A percentile compares a stretch with the other conserved stretches of the same genome.
Evolutionary conservation across 2,329 filamentous ascomycete species (phyloP).

Genomic region (Colletotrichum sp.): DNA sequence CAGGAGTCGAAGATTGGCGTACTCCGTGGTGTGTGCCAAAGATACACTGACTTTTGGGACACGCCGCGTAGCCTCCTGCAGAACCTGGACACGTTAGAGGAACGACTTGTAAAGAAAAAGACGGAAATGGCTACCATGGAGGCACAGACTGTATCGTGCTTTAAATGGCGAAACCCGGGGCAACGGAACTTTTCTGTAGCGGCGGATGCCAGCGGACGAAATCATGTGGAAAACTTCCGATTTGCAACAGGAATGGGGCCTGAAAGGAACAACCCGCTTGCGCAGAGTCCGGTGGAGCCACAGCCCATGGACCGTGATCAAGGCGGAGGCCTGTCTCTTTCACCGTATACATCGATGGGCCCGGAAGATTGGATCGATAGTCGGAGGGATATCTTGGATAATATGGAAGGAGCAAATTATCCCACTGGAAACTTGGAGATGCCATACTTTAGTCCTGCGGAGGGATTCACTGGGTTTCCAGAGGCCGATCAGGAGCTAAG

Average conservation of each 20-base stretch:
- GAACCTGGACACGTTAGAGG: background rate
- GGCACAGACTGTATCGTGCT: background rate
- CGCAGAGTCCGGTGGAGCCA: background rate
- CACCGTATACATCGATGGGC: background rate
- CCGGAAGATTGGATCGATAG: background rate
- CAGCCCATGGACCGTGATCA: fast-evolving
- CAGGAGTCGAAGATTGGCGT: background rate
- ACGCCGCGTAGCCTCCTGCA: background rate
- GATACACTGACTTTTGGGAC: background rate
- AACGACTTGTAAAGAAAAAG: background rate
- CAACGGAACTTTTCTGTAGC: fast-evolving
- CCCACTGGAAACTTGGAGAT: background rate
- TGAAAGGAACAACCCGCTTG: background rate
- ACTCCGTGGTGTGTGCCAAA: background rate
- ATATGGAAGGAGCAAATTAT: background rate
- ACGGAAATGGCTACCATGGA: background rate
- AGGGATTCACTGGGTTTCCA: background rate
- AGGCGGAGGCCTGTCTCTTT: background rate
- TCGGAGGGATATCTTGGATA: background rate
- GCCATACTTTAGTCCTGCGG: background rate
- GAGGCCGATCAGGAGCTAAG: background rate
- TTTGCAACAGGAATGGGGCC: background rate
- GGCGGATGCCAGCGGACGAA: background rate
- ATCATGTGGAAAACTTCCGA: background rate
- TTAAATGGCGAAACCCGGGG: background rate